phyloP scores from a whole-genome alignment of 1,284 basidiomycete species.

The Anthracocystis panici-leucophaei region DNA sequence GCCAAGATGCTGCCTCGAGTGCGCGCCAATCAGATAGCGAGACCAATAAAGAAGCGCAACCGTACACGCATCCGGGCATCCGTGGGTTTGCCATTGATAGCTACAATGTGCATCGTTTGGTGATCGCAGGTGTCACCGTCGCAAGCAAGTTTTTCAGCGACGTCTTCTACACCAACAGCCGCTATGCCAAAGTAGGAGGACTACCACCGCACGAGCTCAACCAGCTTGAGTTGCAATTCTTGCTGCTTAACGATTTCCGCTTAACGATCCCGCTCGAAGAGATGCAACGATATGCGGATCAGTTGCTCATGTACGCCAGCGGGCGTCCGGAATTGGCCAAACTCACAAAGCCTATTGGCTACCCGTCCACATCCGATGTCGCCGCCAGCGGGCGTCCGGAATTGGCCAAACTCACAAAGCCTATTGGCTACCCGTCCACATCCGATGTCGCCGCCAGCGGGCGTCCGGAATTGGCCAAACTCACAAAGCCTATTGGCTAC shows the following conservation, averaged over 20 bases:
- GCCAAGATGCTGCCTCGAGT: neutral
- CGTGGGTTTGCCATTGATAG: constrained; percentile 92
- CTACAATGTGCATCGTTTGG: constrained; percentile 93
- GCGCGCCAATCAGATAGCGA: constrained; percentile 16
- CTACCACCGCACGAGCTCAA: constrained; percentile 93
- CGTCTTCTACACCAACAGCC: constrained; percentile 99
- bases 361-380: neutral
- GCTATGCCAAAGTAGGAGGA: constrained; percentile 98
- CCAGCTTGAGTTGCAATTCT: constrained; percentile 94
- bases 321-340: constrained; percentile 44
- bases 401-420: constrained; percentile 33
- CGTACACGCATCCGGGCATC: constrained; percentile 57
- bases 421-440: constrained; percentile 1
- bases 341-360: constrained; percentile 24
- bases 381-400: constrained; percentile 38
- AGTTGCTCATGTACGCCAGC: constrained; percentile 75
- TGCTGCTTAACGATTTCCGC: constrained; percentile 93
- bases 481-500: constrained; percentile 21
- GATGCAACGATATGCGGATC: constrained; percentile 94
- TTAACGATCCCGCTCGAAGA: constrained; percentile 88
- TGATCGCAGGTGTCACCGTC: constrained; percentile 97
- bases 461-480: constrained; percentile 34
- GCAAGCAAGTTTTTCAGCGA: constrained; percentile 99
- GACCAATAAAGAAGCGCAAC: constrained; percentile 8
- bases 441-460: constrained; percentile 20